Percentiles rank a stretch among this genome's conserved stretches.
These are phyloP conservation scores for Centella asiatica DNA, from an alignment of 129 eudicot genomes.

Conservation along the genomic window DNA sequence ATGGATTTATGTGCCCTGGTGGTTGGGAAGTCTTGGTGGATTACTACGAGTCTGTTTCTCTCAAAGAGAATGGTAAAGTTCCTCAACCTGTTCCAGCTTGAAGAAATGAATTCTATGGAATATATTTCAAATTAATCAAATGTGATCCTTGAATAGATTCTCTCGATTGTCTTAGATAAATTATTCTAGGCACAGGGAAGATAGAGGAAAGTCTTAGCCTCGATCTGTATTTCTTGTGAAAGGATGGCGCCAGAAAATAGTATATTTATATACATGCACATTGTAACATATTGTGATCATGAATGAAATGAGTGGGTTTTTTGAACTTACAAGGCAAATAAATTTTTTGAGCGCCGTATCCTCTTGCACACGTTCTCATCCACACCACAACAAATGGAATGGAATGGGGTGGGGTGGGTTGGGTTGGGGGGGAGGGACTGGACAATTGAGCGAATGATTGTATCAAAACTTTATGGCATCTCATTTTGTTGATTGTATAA, in stretches of 20 bases:
- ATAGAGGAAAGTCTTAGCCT: slow-evolving; percentile 12
- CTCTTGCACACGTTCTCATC: no score
- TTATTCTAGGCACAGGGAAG: slow-evolving; percentile 15
- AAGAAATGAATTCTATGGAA: slow-evolving; percentile 15
- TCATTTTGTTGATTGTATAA: no score
- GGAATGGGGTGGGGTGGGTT: no score
- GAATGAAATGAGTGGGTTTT: background rate
- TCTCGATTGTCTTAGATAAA: slow-evolving; percentile 18
- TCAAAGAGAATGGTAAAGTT: slow-evolving; percentile 47
- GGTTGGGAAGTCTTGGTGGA: slow-evolving; percentile 96
- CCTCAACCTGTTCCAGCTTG: slow-evolving; percentile 59
- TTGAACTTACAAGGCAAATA: no score
- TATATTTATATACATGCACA: no score
- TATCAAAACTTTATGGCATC: no score
- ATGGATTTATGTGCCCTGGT: slow-evolving; percentile 97
- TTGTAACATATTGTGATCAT: slow-evolving; percentile 33
- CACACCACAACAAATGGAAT: no score
- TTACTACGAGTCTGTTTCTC: slow-evolving; percentile 68
- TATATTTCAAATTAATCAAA: slow-evolving; percentile 1
- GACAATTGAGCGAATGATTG: no score
- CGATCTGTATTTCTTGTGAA: slow-evolving; percentile 16
- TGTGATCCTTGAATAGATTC: slow-evolving; percentile 12
- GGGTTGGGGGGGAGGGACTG: no score
- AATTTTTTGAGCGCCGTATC: background rate
- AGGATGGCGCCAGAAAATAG: slow-evolving; percentile 13